phyloP scores from a whole-genome alignment of 164 flowering plant species.

The Protea cynaroides region DNA sequence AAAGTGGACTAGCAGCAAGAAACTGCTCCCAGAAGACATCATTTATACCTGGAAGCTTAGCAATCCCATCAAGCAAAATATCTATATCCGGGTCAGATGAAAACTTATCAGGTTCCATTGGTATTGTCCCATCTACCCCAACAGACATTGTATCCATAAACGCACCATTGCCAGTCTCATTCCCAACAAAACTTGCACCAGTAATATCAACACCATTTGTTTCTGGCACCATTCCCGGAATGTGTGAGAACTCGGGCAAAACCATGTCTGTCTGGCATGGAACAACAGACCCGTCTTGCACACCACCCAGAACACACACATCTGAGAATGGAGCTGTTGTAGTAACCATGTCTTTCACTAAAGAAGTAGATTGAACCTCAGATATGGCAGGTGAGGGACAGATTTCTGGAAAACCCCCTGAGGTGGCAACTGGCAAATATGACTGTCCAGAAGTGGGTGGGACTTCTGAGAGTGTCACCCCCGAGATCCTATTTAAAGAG shows the following conservation, averaged over 20 bases:
- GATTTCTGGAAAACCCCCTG: slow-evolving; percentile 14
- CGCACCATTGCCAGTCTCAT: slow-evolving; percentile 15
- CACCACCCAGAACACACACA: slow-evolving; percentile 5
- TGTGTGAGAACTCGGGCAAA: slow-evolving; percentile 16
- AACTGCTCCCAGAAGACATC: slow-evolving; percentile 42
- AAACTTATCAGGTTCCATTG: slow-evolving; percentile 18
- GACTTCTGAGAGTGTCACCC: slow-evolving; percentile 37
- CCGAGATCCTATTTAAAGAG: slow-evolving; percentile 29
- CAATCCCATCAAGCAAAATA: slow-evolving; percentile 24
- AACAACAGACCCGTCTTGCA: slow-evolving; percentile 6
- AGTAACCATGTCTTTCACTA: slow-evolving; percentile 9
- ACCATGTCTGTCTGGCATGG: slow-evolving; percentile 11
- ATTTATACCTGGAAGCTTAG: slow-evolving; percentile 50
- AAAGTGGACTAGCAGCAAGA: slow-evolving; percentile 37
- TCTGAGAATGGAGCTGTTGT: slow-evolving; percentile 16
- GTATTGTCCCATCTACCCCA: slow-evolving; percentile 22
- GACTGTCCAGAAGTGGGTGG: slow-evolving; percentile 23
- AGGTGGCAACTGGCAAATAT: slow-evolving; percentile 16
- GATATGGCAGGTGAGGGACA: slow-evolving; percentile 12
- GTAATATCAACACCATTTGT: slow-evolving; percentile 16
- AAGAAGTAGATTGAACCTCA: slow-evolving; percentile 30
- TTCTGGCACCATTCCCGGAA: slow-evolving; percentile 20
- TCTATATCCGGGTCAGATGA: slow-evolving; percentile 26
- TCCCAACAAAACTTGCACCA: slow-evolving; percentile 13
- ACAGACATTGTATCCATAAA: slow-evolving; percentile 20